Evolutionary conservation across 2,329 filamentous ascomycete species (phyloP).

Genomic region (Aspergillus cejpii): DNA sequence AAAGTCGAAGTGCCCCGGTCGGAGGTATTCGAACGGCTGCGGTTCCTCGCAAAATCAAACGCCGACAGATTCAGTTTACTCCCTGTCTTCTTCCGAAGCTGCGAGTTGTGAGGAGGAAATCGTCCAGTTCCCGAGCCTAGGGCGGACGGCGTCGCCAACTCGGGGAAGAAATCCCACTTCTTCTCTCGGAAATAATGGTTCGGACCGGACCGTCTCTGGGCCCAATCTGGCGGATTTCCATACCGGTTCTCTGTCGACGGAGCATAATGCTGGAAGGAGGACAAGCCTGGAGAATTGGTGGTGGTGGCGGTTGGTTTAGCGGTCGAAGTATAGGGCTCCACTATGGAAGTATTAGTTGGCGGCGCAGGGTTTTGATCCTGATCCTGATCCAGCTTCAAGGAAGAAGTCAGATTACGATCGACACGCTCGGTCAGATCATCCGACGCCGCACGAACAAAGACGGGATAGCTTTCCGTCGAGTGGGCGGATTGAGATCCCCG

Average conservation of each 20-base stretch:
- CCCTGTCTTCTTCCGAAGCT: slow-evolving; percentile 20
- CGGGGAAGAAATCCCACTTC: slow-evolving; percentile 39
- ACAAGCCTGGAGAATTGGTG: slow-evolving; percentile 2
- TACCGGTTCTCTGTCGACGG: slow-evolving; percentile 24
- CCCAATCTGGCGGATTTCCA: slow-evolving; percentile 19
- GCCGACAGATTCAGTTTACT: slow-evolving; percentile 16
- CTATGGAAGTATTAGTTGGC: slow-evolving; percentile 3
- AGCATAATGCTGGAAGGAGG: slow-evolving; percentile 14
- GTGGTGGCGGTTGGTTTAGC: slow-evolving; percentile 5
- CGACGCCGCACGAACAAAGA: slow-evolving; percentile 27
- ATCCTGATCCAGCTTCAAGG: no score
- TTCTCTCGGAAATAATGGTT: slow-evolving; percentile 38
- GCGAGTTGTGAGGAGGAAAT: slow-evolving; percentile 9
- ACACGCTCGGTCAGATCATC: slow-evolving; percentile 25
- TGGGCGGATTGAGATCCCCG: slow-evolving; percentile 16
- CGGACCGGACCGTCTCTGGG: slow-evolving; percentile 17
- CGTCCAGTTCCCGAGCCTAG: slow-evolving; percentile 8
- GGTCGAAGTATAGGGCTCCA: slow-evolving; percentile 5
- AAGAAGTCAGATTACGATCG: slow-evolving; percentile 21
- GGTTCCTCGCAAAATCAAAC: slow-evolving; percentile 19
- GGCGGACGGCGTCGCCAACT: slow-evolving; percentile 30
- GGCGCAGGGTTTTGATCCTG: no score
- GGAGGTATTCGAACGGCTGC: slow-evolving; percentile 21
- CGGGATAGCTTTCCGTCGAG: slow-evolving; percentile 28
- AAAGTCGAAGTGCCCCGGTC: slow-evolving; percentile 19